phyloP scores from a whole-genome alignment of 2,329 filamentous ascomycete species.

The Verticillium alfalfae region DNA sequence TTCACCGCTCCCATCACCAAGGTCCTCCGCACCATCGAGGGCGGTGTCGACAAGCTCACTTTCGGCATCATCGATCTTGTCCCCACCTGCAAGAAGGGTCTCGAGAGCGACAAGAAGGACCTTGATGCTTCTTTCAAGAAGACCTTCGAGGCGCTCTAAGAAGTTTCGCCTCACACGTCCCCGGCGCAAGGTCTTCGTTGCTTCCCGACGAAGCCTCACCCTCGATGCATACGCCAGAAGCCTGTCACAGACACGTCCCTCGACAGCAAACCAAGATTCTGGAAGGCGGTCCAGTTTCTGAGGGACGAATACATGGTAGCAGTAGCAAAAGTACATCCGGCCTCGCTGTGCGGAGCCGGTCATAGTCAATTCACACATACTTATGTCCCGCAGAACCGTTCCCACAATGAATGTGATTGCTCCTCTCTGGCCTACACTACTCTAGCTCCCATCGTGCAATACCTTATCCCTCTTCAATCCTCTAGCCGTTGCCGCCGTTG shows the following conservation, averaged over 20 bases:
- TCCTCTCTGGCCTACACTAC: no score
- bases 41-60: conserved; percentile 12
- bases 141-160: neutral
- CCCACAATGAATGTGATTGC: no score
- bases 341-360: neutral
- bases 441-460: no score
- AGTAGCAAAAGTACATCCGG: neutral
- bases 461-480: neutral
- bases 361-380: neutral
- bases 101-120: conserved; percentile 5
- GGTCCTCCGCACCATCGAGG: conserved; percentile 11
- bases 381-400: neutral
- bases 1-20: conserved; percentile 9
- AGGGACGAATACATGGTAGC: neutral
- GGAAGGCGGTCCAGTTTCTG: neutral
- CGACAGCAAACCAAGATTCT: neutral
- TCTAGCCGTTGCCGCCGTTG: neutral
- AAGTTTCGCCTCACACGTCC: no score
- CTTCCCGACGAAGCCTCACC: no score
- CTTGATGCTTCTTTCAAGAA: neutral
- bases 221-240: no score
- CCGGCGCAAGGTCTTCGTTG: no score
- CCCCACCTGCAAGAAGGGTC: conserved; percentile 9
- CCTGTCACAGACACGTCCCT: no score
- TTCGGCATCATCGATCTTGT: conserved; percentile 10